A percentile compares a stretch with the other conserved stretches of the same genome.
phyloP scores from a whole-genome alignment of 2,329 filamentous ascomycete species.

The Aspergillus vadensis region DNA sequence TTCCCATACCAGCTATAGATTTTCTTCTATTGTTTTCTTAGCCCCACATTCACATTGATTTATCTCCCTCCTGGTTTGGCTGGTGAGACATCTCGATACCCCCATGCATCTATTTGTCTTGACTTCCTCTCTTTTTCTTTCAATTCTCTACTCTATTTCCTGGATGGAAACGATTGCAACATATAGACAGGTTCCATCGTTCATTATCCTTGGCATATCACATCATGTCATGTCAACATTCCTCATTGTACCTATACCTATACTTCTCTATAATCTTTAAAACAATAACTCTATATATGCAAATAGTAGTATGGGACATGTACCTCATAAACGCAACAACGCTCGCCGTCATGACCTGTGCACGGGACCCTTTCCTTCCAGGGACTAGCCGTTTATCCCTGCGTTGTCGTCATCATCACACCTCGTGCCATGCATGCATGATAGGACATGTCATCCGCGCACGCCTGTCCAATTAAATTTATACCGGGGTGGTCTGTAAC shows the following conservation, averaged over 20 bases:
- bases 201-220: conserved; percentile 3
- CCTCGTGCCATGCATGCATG: conserved; percentile 10
- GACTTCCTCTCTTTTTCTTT: too few relatives aligned
- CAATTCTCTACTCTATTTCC: background rate
- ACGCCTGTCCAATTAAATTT: background rate
- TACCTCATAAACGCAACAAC: conserved; percentile 4
- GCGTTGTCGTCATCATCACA: conserved; percentile 3
- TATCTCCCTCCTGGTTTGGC: background rate
- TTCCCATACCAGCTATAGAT: background rate
- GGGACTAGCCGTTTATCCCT: background rate
- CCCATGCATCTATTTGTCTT: background rate
- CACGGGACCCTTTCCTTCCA: background rate
- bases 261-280: background rate
- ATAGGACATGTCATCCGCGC: background rate
- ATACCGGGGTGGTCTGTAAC: background rate
- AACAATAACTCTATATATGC: conserved; percentile 7
- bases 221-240: background rate
- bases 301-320: conserved; percentile 4
- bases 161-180: background rate
- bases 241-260: conserved; percentile 1
- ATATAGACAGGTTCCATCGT: conserved; percentile 4
- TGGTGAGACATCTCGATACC: background rate
- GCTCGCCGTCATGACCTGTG: conserved; percentile 4
- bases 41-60: background rate
- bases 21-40: background rate